Conservation (phyloP, 352 stramenopile genomes). For the Sclerospora graminicola region DNA sequence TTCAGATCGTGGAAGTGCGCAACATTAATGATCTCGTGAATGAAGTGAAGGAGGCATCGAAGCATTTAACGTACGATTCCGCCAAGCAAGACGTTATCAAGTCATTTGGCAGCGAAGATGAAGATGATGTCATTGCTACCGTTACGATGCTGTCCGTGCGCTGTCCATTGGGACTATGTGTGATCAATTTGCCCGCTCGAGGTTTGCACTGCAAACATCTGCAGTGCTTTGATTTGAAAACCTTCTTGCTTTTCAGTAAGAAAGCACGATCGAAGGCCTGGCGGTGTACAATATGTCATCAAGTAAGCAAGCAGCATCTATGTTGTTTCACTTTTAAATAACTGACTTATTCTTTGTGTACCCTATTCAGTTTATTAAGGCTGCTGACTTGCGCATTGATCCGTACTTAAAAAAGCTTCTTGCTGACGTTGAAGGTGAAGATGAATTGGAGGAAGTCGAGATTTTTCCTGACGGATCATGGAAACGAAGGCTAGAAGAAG, state of each 20-base stretch:
- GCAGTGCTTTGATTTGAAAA: constrained; percentile 93
- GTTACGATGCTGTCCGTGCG: constrained; percentile 85
- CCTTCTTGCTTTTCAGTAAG: constrained; percentile 88
- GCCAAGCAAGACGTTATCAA: constrained; percentile 70
- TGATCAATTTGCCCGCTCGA: constrained; percentile 85
- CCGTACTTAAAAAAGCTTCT: constrained; percentile 87
- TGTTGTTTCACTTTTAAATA: not conserved
- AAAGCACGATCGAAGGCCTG: constrained; percentile 81
- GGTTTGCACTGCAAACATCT: constrained; percentile 89
- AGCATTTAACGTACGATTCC: constrained; percentile 56
- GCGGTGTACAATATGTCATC: constrained; percentile 87
- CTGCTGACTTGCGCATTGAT: constrained; percentile 82
- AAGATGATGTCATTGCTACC: constrained; percentile 78
- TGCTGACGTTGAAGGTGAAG: constrained; percentile 59
- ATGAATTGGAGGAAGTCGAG: constrained; percentile 87
- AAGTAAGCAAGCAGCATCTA: constrained; percentile 35
- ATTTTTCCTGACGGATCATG: constrained; percentile 82
- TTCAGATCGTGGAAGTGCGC: constrained; percentile 66
- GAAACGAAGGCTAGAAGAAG: constrained; percentile 50
- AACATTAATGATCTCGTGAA: constrained; percentile 48
- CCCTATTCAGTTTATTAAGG: constrained; percentile 72
- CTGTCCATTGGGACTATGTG: constrained; percentile 75
- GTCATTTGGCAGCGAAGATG: constrained; percentile 67
- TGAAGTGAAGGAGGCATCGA: constrained; percentile 50
- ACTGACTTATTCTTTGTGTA: constrained; percentile 5